phyloP scores from a whole-genome alignment of 192 early-diverging fungal genomes.

The Fimicolochytrium jonesii region DNA sequence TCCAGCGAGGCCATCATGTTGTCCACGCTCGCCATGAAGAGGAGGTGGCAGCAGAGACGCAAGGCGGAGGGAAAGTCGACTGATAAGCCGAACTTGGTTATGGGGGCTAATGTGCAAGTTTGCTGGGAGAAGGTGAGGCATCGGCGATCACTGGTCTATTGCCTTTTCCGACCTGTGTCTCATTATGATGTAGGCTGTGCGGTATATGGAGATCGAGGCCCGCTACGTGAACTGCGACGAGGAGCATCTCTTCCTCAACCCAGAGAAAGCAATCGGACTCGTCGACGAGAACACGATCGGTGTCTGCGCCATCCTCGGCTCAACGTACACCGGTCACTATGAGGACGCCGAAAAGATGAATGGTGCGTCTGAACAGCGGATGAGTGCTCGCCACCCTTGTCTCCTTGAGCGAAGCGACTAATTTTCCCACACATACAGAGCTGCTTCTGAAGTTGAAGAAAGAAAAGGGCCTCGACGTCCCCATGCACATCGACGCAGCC shows the following conservation, averaged over 20 bases:
- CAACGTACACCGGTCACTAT: constrained; percentile 81
- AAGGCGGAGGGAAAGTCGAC: constrained; percentile 58
- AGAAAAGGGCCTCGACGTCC: constrained; percentile 63
- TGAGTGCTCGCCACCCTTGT: no score
- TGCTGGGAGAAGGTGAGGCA: constrained; percentile 63
- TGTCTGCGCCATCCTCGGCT: constrained; percentile 69
- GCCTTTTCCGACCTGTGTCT: neutral
- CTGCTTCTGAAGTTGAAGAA: constrained; percentile 57
- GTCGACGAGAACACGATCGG: constrained; percentile 87
- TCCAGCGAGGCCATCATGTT: constrained; percentile 79
- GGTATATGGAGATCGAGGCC: constrained; percentile 75
- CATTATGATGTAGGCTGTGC: no score
- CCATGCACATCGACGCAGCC: constrained; percentile 84
- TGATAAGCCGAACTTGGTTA: constrained; percentile 73
- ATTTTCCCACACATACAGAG: no score
- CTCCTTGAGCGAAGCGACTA: no score
- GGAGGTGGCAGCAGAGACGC: constrained; percentile 63
- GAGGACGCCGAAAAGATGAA: constrained; percentile 68
- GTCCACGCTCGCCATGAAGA: constrained; percentile 72
- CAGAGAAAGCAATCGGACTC: constrained; percentile 57
- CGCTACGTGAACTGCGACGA: constrained; percentile 59
- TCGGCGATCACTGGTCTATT: neutral
- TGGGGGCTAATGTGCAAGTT: constrained; percentile 73
- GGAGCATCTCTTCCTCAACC: constrained; percentile 49
- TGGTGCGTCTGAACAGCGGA: no score